Conservation (phyloP, 768 basidiomycete genomes). For the Leucogyrophana mollusca region DNA sequence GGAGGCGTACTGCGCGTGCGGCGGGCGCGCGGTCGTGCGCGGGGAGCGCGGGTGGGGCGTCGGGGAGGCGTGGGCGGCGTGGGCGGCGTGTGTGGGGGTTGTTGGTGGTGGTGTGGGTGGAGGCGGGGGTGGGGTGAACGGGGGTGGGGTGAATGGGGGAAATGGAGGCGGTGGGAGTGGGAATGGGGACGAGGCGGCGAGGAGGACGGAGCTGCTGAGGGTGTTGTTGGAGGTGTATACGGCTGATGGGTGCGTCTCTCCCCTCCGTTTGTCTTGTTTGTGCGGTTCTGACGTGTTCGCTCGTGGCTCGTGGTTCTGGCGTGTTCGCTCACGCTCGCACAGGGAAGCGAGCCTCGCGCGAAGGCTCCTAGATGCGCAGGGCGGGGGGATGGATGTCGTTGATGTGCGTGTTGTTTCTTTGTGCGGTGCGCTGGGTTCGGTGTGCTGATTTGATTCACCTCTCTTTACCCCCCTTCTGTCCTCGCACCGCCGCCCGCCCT, state of each 20-base stretch:
- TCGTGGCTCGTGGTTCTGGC: neutral
- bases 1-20: slow-evolving; percentile 82
- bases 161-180: slow-evolving; percentile 44
- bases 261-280: neutral
- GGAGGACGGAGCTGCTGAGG: slow-evolving; percentile 62
- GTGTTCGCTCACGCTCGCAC: neutral
- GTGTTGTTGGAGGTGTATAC: slow-evolving; percentile 82
- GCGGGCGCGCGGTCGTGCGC: slow-evolving; percentile 69
- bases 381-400: slow-evolving; percentile 69
- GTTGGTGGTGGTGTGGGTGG: slow-evolving; percentile 19
- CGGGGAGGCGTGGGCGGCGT: slow-evolving; percentile 50
- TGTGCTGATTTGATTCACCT: too few species aligned
- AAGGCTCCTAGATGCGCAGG: slow-evolving; percentile 76
- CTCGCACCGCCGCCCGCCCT: neutral
- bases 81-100: slow-evolving; percentile 31
- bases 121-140: slow-evolving; percentile 28
- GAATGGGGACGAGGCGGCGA: slow-evolving; percentile 40
- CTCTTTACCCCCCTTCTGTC: neutral
- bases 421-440: too few species aligned
- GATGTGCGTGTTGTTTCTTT: slow-evolving; percentile 52
- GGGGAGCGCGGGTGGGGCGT: slow-evolving; percentile 46
- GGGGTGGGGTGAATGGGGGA: slow-evolving; percentile 48
- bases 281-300: neutral
- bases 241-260: slow-evolving; percentile 53
- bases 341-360: slow-evolving; percentile 63